Base-by-base conservation (phyloP, 495 filamentous ascomycete genomes). In the Niebla homalea region DNA sequence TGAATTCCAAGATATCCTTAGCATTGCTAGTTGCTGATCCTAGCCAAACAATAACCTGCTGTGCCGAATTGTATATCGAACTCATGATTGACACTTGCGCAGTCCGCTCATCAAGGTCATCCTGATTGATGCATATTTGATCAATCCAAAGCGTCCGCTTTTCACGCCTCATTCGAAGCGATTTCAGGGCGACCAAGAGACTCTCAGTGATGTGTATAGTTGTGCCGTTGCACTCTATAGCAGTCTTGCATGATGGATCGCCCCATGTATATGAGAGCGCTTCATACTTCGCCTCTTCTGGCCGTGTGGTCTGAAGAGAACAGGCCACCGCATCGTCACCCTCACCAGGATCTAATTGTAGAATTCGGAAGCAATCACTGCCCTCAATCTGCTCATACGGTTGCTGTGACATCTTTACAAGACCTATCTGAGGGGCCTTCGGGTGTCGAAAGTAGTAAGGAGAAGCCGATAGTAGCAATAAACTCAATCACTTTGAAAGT, bases 71-170 rank as follows among this genome's bases (percentile, higher is more conserved):
- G 52, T 67, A 70, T 21, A 67, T 64, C 22, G 59, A 49, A 2
- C 58, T 57, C 67, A 70, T 70, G 39, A 62, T 57, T 15, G 41
- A 43, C 20, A 70, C 60, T 50, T 68, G 67, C 6, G 41, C 26
- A 7, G 41, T 44, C 7, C 58, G 54, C 55, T 67, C 66, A 26
- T 47, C 36, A 2, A 49, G n/a, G 51, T 65, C 58, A 5, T 54
- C 39, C 43, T 70, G 67, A 57, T 68, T 65, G 50, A 70, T 67
- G 53, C 66, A 70, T 19, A 70, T 36, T 23, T 58, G 55, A 40
- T 69, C 66, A 16, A 66, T 45, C 52, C 48, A 54, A 26, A 52
- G 14, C 11, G 32, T 23, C 10, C 36, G 36, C 36, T 37, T 16
- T 16, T 37, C 10, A n/a, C 10, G 10, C 36, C 10, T 16, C 16